phyloP scores from a whole-genome alignment of 768 basidiomycete species.

The Guyanaporus albipodus region DNA sequence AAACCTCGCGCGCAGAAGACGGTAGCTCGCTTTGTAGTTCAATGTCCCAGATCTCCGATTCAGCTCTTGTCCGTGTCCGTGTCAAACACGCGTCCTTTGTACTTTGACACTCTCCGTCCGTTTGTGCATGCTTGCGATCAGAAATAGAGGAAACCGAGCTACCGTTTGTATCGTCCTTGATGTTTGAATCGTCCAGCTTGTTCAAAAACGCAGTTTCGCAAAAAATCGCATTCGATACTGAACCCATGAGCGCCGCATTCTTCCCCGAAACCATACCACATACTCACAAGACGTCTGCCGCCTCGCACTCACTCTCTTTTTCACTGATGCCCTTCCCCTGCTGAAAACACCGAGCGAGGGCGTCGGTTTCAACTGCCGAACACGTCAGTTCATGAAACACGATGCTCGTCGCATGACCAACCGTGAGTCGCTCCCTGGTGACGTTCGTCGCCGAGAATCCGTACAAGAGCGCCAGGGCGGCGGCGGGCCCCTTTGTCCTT shows the following conservation, averaged over 20 bases:
- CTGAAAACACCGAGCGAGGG: constrained; percentile 33
- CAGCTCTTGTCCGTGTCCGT: constrained; percentile 7
- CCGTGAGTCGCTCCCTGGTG: constrained; percentile 35
- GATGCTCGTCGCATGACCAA: constrained; percentile 7
- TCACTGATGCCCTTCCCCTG: constrained; percentile 35
- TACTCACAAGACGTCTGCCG: constrained; percentile 16
- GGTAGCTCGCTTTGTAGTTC: constrained; percentile 37
- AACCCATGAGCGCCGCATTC: neutral
- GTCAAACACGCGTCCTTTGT: neutral
- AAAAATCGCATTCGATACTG: constrained; percentile 31
- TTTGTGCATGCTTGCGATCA: constrained; percentile 11
- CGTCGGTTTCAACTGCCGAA: constrained; percentile 28
- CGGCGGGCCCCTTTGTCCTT: constrained; percentile 24
- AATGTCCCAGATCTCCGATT: constrained; percentile 56
- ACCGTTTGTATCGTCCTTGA: constrained; percentile 3
- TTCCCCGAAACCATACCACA: neutral
- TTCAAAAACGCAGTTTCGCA: constrained; percentile 48
- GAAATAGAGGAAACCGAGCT: constrained; percentile 16
- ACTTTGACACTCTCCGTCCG: neutral
- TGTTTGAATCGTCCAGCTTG: constrained; percentile 15
- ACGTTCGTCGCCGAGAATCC: constrained; percentile 38
- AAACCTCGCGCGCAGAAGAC: constrained; percentile 17
- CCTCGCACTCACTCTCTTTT: constrained; percentile 15
- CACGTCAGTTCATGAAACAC: neutral
- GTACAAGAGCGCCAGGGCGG: constrained; percentile 34